Evolutionary conservation across 306 rosid species (phyloP).

Genomic region (Acacia confusa): DNA sequence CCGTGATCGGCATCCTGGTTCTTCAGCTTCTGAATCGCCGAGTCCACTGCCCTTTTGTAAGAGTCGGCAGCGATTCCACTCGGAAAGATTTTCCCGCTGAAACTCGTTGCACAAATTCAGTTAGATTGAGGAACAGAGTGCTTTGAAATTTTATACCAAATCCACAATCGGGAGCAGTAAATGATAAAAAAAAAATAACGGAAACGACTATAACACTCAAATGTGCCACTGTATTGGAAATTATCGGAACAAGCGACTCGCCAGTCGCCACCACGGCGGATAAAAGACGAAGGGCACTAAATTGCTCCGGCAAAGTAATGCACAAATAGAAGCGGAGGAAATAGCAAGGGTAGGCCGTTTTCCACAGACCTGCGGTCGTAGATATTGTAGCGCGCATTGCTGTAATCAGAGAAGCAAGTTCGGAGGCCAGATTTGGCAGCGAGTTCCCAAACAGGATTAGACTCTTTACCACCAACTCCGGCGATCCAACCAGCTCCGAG

Average conservation of each 20-base stretch:
- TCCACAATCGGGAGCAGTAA: constrained; percentile 1
- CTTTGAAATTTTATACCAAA: not conserved
- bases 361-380: constrained; percentile 72
- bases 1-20: constrained; percentile 47
- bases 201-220: not conserved
- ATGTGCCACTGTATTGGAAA: not conserved
- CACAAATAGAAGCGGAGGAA: not conserved
- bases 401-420: constrained; percentile 88
- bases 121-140: not conserved
- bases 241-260: not conserved
- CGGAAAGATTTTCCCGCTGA: constrained; percentile 83
- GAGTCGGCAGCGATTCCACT: constrained; percentile 84
- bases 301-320: constrained; percentile 5
- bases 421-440: constrained; percentile 66
- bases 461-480: constrained; percentile 81
- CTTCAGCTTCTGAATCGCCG: constrained; percentile 68
- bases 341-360: not conserved
- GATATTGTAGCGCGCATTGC: constrained; percentile 88
- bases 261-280: not conserved
- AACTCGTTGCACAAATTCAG: constrained; percentile 16
- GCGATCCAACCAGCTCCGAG: constrained; percentile 99
- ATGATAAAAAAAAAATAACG: not conserved
- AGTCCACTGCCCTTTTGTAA: constrained; percentile 88
- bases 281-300: not conserved
- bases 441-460: constrained; percentile 93